Evolutionary conservation across 1,139 yeast genomes (phyloP).

Genomic region (Kluyveromyces marxianus): DNA sequence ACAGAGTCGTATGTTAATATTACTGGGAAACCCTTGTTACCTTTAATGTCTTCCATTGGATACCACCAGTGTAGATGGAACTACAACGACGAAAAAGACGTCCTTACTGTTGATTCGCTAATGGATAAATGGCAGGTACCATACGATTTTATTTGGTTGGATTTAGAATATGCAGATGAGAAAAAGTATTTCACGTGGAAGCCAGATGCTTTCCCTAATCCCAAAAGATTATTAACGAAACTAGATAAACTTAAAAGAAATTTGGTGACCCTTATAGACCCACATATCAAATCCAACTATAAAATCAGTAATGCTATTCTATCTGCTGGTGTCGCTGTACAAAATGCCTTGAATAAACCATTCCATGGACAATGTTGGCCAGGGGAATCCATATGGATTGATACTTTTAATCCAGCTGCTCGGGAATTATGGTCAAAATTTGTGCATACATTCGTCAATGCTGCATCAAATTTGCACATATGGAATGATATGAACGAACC

Average conservation of each 20-base stretch:
- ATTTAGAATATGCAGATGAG: slow-evolving; percentile 80
- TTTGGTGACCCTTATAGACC: slow-evolving; percentile 81
- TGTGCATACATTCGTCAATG: slow-evolving; percentile 45
- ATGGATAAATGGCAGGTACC: slow-evolving; percentile 77
- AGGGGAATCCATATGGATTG: slow-evolving; percentile 92
- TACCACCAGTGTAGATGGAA: slow-evolving; percentile 98
- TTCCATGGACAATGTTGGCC: slow-evolving; percentile 97
- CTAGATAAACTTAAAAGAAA: slow-evolving; percentile 71
- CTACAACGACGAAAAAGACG: slow-evolving; percentile 82
- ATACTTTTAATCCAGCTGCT: slow-evolving; percentile 62
- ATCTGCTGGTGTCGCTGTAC: slow-evolving; percentile 35
- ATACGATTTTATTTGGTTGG: slow-evolving; percentile 91
- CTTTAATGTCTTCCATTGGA: slow-evolving; percentile 74
- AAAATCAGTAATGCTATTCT: slow-evolving; percentile 49
- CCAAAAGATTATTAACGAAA: slow-evolving; percentile 53
- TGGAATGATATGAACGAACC: slow-evolving; percentile 99
- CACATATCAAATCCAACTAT: slow-evolving; percentile 75
- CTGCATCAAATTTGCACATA: slow-evolving; percentile 56
- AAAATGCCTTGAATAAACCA: slow-evolving; percentile 41
- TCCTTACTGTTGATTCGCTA: slow-evolving; percentile 54
- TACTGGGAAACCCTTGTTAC: slow-evolving; percentile 74
- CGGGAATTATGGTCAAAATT: slow-evolving; percentile 52
- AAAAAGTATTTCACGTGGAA: slow-evolving; percentile 94
- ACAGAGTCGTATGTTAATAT: slow-evolving; percentile 56
- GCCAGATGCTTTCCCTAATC: slow-evolving; percentile 63